phyloP scores from a whole-genome alignment of 768 basidiomycete species.

The Kondoa subrosea region DNA sequence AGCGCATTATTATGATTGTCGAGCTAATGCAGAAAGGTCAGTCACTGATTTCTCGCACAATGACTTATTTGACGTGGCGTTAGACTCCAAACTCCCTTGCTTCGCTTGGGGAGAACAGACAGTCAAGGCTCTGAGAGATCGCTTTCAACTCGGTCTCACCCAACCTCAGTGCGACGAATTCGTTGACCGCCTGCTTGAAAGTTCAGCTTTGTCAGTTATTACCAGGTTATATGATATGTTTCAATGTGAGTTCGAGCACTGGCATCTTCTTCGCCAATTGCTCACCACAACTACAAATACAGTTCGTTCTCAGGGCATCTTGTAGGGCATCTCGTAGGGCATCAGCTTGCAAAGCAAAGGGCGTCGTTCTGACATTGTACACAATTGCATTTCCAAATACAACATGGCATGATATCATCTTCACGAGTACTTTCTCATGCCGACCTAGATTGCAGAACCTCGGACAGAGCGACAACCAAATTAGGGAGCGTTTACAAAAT shows the following conservation, averaged over 20 bases:
- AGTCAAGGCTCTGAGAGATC: conserved; percentile 52
- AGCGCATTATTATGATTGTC: conserved; percentile 81
- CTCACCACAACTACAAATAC: no score
- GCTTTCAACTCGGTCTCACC: conserved; percentile 80
- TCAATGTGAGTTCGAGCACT: conserved; percentile 1
- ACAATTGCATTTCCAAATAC: no score
- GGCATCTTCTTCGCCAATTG: neutral
- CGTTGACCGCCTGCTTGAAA: conserved; percentile 76
- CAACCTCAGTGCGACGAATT: conserved; percentile 64
- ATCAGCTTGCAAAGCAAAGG: no score
- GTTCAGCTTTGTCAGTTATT: conserved; percentile 80
- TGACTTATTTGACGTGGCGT: neutral
- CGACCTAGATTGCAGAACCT: no score
- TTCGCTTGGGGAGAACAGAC: conserved; percentile 80
- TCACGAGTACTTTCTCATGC: no score
- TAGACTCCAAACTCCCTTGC: conserved; percentile 32
- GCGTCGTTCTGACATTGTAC: no score
- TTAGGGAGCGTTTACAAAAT: no score
- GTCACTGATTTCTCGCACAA: conserved; percentile 12
- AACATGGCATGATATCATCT: no score
- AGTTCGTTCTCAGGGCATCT: conserved; percentile 15
- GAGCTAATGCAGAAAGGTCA: conserved; percentile 94
- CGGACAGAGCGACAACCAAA: no score
- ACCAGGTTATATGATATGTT: conserved; percentile 68
- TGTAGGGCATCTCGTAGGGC: conserved; percentile 3